A percentile compares a stretch with the other conserved stretches of the same genome.
phyloP scores from a whole-genome alignment of 352 stramenopile species.

The Blastocystis sp. region DNA sequence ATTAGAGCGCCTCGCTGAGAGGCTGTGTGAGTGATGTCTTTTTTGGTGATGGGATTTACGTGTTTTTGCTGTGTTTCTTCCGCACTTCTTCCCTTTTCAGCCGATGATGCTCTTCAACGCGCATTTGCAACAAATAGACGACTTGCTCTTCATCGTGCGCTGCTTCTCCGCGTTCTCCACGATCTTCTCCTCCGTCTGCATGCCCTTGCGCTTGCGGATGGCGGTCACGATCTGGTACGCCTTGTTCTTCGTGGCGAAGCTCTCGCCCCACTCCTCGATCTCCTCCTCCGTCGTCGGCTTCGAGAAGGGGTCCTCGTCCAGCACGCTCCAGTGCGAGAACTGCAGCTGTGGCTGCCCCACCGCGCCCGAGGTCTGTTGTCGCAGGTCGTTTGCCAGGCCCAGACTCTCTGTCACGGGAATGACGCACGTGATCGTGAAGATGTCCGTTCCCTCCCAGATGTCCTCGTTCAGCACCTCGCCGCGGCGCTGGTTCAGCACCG shows the following conservation, averaged over 20 bases:
- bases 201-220: constrained; percentile 87
- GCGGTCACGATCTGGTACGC: constrained; percentile 88
- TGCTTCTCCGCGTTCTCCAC: constrained; percentile 92
- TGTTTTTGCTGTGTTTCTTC: too few species aligned
- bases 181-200: constrained; percentile 89
- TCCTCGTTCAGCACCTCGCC: constrained; percentile 85
- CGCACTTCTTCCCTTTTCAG: too few species aligned
- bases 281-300: constrained; percentile 90
- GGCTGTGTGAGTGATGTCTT: too few species aligned
- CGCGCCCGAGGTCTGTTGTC: constrained; percentile 88
- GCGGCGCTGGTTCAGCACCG: constrained; percentile 85
- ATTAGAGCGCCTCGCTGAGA: constrained; percentile 69
- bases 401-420: constrained; percentile 89
- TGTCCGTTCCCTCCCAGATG: constrained; percentile 84
- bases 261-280: constrained; percentile 89
- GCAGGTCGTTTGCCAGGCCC: constrained; percentile 86
- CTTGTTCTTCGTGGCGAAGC: constrained; percentile 81
- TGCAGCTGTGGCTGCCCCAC: constrained; percentile 90
- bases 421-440: constrained; percentile 87
- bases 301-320: constrained; percentile 92
- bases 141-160: constrained; percentile 84
- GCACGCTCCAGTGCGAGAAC: constrained; percentile 88
- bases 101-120: not conserved
- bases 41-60: too few species aligned
- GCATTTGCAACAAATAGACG: constrained; percentile 73